phyloP scores from a whole-genome alignment of 305 asterid species.

The Euphrasia arctica region DNA sequence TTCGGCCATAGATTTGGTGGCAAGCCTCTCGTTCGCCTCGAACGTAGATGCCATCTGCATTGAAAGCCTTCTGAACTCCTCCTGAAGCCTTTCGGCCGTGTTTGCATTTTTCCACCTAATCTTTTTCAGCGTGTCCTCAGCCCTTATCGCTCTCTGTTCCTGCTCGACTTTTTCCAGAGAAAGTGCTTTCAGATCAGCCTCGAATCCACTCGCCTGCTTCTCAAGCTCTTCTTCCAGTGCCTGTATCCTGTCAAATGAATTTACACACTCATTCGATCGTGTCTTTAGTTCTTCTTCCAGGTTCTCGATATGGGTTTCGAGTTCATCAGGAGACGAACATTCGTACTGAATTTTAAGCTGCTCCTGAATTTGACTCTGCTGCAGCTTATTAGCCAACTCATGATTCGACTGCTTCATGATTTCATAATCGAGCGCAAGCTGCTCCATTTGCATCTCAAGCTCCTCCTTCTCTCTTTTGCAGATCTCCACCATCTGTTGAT shows the following conservation, averaged over 20 bases:
- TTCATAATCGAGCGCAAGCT: slow-evolving; percentile 94
- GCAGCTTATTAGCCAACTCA: slow-evolving; percentile 64
- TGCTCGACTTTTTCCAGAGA: slow-evolving; percentile 69
- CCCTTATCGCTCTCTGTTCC: slow-evolving; percentile 86
- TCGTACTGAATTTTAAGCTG: slow-evolving; percentile 87
- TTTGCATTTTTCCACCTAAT: slow-evolving; percentile 68
- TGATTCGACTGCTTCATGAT: slow-evolving; percentile 94
- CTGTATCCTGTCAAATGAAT: slow-evolving; percentile 33
- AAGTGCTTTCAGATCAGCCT: slow-evolving; percentile 65
- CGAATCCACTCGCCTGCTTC: slow-evolving; percentile 68
- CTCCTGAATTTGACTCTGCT: slow-evolving; percentile 85
- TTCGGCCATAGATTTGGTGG: slow-evolving; percentile 75
- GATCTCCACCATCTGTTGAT: slow-evolving; percentile 75
- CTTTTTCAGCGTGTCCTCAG: slow-evolving; percentile 87
- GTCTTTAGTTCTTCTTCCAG: slow-evolving; percentile 48
- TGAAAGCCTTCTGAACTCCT: slow-evolving; percentile 78
- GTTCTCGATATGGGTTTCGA: slow-evolving; percentile 66
- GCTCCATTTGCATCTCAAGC: slow-evolving; percentile 92
- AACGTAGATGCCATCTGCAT: slow-evolving; percentile 78
- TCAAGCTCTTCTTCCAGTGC: slow-evolving; percentile 81
- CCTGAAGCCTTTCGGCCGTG: slow-evolving; percentile 86
- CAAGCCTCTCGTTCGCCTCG: slow-evolving; percentile 80
- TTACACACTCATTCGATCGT: slow-evolving; percentile 42
- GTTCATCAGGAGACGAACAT: slow-evolving; percentile 65
- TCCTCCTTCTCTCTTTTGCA: slow-evolving; percentile 78